phyloP scores from a whole-genome alignment of 2,329 filamentous ascomycete genomes.

The Aspergillus versicolor region DNA sequence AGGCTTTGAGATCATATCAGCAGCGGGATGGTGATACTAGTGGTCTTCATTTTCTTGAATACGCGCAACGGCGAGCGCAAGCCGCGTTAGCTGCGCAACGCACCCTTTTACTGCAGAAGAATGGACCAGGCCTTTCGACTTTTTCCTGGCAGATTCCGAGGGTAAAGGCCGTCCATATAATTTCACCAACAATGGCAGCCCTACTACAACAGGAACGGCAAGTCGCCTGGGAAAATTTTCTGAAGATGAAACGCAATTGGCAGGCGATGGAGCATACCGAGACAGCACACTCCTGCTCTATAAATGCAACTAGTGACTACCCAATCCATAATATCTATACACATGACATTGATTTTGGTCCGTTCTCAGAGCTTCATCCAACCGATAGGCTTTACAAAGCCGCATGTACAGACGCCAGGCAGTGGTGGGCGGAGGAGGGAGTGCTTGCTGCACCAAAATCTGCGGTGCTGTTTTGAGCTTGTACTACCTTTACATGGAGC shows the following conservation, averaged over 20 bases:
- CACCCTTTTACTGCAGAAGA: not conserved
- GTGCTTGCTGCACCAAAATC: not conserved
- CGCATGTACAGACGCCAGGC: not conserved
- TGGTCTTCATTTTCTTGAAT: not conserved
- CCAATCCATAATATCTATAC: not conserved
- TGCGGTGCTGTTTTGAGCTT: not conserved
- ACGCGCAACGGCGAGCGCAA: not conserved
- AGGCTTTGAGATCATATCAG: not conserved
- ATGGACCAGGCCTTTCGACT: not conserved
- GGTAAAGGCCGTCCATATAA: not conserved
- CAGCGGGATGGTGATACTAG: not conserved
- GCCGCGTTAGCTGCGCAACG: not conserved
- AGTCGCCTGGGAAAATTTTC: not conserved
- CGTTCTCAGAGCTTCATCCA: not conserved
- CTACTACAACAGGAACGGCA: not conserved
- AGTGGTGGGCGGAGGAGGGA: slow-evolving; percentile 1
- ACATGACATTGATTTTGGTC: not conserved
- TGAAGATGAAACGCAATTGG: not conserved
- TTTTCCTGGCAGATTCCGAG: slow-evolving; percentile 1
- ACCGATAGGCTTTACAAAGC: not conserved
- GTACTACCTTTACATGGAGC: not conserved
- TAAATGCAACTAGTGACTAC: not conserved
- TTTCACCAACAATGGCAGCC: not conserved
- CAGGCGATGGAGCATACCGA: not conserved
- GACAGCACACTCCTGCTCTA: not conserved